Conservation (phyloP, 345 rosid genomes). For the Mallotus nudiflorus region DNA sequence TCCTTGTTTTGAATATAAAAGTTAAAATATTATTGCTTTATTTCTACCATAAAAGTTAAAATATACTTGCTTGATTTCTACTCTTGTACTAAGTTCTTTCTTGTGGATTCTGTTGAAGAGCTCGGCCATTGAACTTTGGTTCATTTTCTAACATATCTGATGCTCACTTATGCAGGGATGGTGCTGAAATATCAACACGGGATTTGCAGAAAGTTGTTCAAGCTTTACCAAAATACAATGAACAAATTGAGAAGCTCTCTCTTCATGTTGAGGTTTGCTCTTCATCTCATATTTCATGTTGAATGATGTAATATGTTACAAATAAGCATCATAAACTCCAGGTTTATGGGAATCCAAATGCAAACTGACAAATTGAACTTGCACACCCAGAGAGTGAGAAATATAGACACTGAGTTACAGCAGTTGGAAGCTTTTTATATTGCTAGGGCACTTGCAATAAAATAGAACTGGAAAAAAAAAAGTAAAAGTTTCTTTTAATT, state of each 20-base stretch:
- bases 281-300: conserved; percentile 14
- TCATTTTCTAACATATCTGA: conserved; percentile 4
- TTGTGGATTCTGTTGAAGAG: not conserved
- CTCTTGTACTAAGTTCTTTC: not conserved
- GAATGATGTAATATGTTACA: conserved; percentile 1
- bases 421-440: not conserved
- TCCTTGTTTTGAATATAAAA: no score
- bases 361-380: not conserved
- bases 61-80: not conserved
- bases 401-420: not conserved
- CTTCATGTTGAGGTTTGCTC: conserved; percentile 87
- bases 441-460: not conserved
- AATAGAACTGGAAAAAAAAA: not conserved
- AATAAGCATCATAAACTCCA: not conserved
- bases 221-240: conserved; percentile 83
- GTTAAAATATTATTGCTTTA: no score
- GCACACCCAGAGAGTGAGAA: not conserved
- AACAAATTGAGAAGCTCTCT: conserved; percentile 80
- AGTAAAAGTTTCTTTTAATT: no score
- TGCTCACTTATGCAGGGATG: conserved; percentile 52
- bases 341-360: conserved; percentile 1
- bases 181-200: conserved; percentile 80
- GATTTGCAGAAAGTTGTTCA: conserved; percentile 96
- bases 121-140: not conserved
- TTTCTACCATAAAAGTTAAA: no score